Base-by-base conservation (phyloP, 2,329 filamentous ascomycete species). In the Bisporella sp. region DNA sequence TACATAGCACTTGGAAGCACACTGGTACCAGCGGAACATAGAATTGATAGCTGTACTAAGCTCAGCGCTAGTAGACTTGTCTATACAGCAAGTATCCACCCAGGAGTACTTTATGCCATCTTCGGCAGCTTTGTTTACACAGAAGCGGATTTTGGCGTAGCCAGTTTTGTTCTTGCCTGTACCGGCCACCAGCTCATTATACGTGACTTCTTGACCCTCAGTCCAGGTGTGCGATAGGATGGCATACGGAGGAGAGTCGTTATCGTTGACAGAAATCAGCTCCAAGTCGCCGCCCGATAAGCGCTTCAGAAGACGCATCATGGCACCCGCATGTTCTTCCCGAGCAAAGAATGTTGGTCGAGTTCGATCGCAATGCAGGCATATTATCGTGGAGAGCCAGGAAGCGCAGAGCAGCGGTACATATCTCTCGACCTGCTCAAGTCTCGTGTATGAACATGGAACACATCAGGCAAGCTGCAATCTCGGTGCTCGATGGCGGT, bases 161-260 rank as follows among this genome's bases (percentile, higher is more conserved):
- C 48, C 48, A 33, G 48, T 33, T 43, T 50, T 50, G 41, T 46
- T 29, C 42, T 40, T 50, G 48, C 48, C 33, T 31, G 13, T 46
- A 30, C 48, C 41, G 28, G 41, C 31, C 13, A 50, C 41, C 32
- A 50, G 33, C 41, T 50, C 48, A 45, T 31, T 46, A 40, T 45
- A 50, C 5, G 48, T 46, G n/a, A 50, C 48, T 46, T 50, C 48
- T 46, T 50, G 31, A 30, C 5, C 42, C 35, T 46, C 48, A 11
- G 29, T 40, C 48, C 43, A 49, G 30, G 47, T 50, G 48, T 50
- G 48, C 28, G 48, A 50, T 5, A 50, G 48, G 41, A 50, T 50
- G 29, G 48, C 48, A 50, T 50, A 50, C 48, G 41, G 48, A 41
- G 42, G 48, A 5, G 30, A 9, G 48, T 45, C 41, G 32, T 41